Base-by-base conservation (phyloP, 768 basidiomycete genomes). In the Fibroporia radiculosa region DNA sequence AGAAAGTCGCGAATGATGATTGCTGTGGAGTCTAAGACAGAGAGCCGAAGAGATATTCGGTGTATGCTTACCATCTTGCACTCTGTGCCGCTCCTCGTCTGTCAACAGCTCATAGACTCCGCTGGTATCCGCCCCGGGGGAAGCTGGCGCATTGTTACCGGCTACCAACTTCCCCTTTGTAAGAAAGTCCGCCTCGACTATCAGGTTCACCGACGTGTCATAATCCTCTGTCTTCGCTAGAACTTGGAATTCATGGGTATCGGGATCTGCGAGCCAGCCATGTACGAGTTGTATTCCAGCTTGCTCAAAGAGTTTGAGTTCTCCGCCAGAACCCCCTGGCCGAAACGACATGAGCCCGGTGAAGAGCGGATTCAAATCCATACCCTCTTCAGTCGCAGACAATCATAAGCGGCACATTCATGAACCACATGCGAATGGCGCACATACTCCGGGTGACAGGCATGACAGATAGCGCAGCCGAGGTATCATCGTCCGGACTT, bases 291-390 rank as follows among this genome's bases (percentile, higher is more conserved):
- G 66, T 34, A 95, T 87, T 7, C 80, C 81, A 0, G 80, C 85
- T 34, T 87, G 80, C n/a, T 80, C 68, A 56, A 96, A 96, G 6
- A 96, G 75, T 47, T 84, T 78, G 34, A 96, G 75, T 57, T 89
- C 93, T 1, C 87, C 90, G 0, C 78, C 78, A 23, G 72, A 71
- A 1, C 74, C 76, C 0, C 64, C 64, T 1, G 88, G 84, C 11
- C 76, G 70, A 59, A 93, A 93, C 0, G 78, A 73, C 2, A 74
- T 75, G 6, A 80, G 58, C 0, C 74, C 74, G 0, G 81, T 84
- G 60, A 96, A 96, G 0, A 80, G 62, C 1, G 92, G 89, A 54
- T 96, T 92, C 35, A 96, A 69, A 57, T 93, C 85, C 72, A 96
- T 85, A 11, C 93, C 93, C 72, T 78, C 84, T 89, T 44, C 8